Evolutionary conservation across 129 eudicot genomes (phyloP).

Genomic region (carrot (Daucus carota)): DNA sequence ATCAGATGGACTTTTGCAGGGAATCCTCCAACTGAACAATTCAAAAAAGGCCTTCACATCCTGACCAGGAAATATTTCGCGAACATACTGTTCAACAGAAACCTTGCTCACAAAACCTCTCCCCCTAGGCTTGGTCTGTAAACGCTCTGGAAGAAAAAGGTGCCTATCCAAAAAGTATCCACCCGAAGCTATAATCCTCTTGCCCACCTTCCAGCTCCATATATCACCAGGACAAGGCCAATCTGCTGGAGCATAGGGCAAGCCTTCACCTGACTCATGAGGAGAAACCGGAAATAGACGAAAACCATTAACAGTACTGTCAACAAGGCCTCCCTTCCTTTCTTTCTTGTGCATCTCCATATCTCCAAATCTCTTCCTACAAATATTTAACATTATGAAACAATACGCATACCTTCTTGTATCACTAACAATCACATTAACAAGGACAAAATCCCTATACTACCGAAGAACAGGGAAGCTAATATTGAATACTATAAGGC

Average conservation of each 20-base stretch:
- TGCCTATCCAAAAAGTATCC: conserved; percentile 65
- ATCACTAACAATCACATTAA: background rate
- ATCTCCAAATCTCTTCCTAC: conserved; percentile 7
- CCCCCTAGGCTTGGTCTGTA: conserved; percentile 16
- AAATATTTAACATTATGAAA: background rate
- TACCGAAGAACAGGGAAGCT: background rate
- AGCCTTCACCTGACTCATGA: conserved; percentile 47
- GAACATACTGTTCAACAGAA: conserved; percentile 42
- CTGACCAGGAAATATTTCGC: conserved; percentile 35
- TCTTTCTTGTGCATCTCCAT: conserved; percentile 61
- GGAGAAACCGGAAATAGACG: conserved; percentile 39
- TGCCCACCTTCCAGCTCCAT: conserved; percentile 90
- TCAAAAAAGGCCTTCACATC: conserved; percentile 64
- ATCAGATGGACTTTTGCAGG: conserved; percentile 22
- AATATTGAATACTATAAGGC: background rate
- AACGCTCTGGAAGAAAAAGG: conserved; percentile 48
- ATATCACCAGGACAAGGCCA: conserved; percentile 76
- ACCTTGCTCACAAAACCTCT: conserved; percentile 54
- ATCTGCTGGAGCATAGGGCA: conserved; percentile 80
- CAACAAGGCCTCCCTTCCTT: conserved; percentile 29
- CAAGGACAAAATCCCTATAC: background rate
- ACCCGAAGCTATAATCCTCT: conserved; percentile 24
- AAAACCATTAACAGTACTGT: conserved; percentile 29
- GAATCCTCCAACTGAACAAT: conserved; percentile 83
- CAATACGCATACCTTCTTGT: conserved; percentile 2